phyloP scores from a whole-genome alignment of 1,139 yeast genomes.

The Debaryomyces sp. region DNA sequence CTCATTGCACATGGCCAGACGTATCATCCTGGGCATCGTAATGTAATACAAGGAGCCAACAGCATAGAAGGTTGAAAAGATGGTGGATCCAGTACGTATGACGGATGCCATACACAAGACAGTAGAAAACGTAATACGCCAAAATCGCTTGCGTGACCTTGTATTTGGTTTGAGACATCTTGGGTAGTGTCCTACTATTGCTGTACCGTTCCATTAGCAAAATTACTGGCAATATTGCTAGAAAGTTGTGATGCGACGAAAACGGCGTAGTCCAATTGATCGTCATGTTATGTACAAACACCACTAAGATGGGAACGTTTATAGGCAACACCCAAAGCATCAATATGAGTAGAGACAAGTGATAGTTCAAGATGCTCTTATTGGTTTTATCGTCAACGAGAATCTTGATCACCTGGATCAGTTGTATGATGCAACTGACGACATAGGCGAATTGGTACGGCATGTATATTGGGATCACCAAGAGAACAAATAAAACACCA shows the following conservation, averaged over 20 bases:
- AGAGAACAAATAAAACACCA: conserved; percentile 28
- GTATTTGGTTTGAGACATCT: conserved; percentile 4
- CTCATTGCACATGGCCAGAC: not conserved
- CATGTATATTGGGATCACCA: conserved; percentile 56
- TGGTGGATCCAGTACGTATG: conserved; percentile 75
- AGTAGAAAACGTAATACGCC: conserved; percentile 53
- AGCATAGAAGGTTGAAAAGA: conserved; percentile 57
- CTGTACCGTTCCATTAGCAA: conserved; percentile 51
- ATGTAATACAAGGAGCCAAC: conserved; percentile 37
- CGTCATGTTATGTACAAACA: conserved; percentile 68
- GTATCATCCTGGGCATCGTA: conserved; percentile 5
- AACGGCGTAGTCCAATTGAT: conserved; percentile 76
- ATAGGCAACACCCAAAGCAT: conserved; percentile 73
- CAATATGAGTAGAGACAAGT: conserved; percentile 54
- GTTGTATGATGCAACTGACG: conserved; percentile 58
- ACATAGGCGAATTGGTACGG: conserved; percentile 82
- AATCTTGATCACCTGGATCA: conserved; percentile 25
- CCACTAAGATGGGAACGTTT: conserved; percentile 67
- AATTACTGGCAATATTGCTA: conserved; percentile 67
- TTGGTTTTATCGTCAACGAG: conserved; percentile 12
- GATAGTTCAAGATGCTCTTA: conserved; percentile 46
- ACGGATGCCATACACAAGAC: conserved; percentile 65
- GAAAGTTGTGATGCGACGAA: conserved; percentile 72
- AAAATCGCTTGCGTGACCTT: conserved; percentile 20
- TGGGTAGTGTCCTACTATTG: conserved; percentile 16